Conservation (phyloP, 495 filamentous ascomycete genomes). For the Cetradonia linearis region DNA sequence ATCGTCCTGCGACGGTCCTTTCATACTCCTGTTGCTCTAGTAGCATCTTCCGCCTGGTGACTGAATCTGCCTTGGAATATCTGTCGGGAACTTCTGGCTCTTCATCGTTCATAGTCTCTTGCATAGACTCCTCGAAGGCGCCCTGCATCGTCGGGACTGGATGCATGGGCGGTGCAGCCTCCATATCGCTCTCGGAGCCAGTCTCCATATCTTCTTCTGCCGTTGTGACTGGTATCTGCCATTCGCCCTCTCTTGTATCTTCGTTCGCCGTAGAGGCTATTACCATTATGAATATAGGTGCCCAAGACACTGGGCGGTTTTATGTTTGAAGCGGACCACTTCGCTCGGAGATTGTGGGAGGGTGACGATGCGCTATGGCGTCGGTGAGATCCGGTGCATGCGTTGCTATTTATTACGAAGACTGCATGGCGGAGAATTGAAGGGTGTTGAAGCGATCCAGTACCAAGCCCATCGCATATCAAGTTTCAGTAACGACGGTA, state of each 20-base stretch:
- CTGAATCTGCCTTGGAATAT: conserved; percentile 51
- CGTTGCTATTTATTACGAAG: conserved; percentile 5
- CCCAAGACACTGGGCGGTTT: conserved; percentile 3
- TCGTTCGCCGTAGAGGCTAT: conserved; percentile 19
- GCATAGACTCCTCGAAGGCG: conserved; percentile 86
- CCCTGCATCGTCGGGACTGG: conserved; percentile 80
- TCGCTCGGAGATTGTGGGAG: conserved; percentile 2
- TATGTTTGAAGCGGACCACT: conserved; percentile 15
- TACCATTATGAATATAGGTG: conserved; percentile 22
- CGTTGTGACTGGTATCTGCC: conserved; percentile 24
- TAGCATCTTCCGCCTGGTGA: conserved; percentile 55
- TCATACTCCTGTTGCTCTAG: conserved; percentile 56
- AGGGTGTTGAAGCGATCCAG: conserved; percentile 19
- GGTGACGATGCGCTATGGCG: neutral
- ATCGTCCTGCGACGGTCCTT: conserved; percentile 56
- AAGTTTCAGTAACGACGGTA: conserved; percentile 17
- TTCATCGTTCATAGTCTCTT: conserved; percentile 49
- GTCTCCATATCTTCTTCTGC: conserved; percentile 25
- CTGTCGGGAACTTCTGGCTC: conserved; percentile 35
- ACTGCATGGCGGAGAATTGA: conserved; percentile 14
- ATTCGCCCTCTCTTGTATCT: conserved; percentile 23
- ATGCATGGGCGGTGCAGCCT: conserved; percentile 48
- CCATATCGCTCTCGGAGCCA: conserved; percentile 24
- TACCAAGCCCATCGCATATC: conserved; percentile 22
- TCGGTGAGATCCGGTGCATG: neutral